Evolutionary conservation across 2,329 filamentous ascomycete species (phyloP), one percentile per base, ranked within the genome.

Genomic region (Aspergillus ochraceus): DNA sequence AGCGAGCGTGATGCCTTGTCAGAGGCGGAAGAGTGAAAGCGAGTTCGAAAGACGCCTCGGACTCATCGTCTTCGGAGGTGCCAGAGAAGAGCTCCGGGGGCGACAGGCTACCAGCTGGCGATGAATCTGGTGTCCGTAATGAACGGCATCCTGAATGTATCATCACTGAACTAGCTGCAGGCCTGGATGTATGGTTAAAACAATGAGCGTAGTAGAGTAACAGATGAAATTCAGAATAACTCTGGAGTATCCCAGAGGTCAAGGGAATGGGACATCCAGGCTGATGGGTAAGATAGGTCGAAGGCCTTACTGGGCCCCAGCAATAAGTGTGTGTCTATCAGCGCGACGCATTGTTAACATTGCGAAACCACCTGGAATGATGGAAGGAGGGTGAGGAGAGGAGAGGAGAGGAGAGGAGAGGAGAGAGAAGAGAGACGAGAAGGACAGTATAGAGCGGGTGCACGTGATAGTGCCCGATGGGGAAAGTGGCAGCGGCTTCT

Each of bases 61-160:
- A 56, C 29, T 61, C 54, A n/a, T 57, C 56, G 42, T 57, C 54
- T 29, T 49, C 55, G 29, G 57, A 62, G 51, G 54, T 60, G 57
- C 55, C 58, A 59, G 55, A 32, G 20, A 46, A 46, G 45, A 57
- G 51, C 17, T 50, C 54, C 55, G 58, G 52, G 14, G 52, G 42
- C 26, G 57, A 59, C 14, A 64, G 63, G 42, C 47, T 30, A 19
- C 24, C 19, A 30, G 26, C 42, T 22, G 29, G 14, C 4, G 22
- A 52, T 10, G 42, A 49, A 14, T 14, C 26, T 22, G 54, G 55
- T 61, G 69, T 63, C 61, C 71, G 66, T 20, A 66, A 66, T 57
- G 68, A 71, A 55, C 65, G 67, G 66, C 60, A 67, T n/a, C 46
- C 22, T 20, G 52, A 20, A 32, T 14, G n/a, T 30, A 49, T 24